Percentiles rank a stretch among this genome's conserved stretches.
Conservation (phyloP, 2,329 filamentous ascomycete species). For the Mollisiaceae sp. region DNA sequence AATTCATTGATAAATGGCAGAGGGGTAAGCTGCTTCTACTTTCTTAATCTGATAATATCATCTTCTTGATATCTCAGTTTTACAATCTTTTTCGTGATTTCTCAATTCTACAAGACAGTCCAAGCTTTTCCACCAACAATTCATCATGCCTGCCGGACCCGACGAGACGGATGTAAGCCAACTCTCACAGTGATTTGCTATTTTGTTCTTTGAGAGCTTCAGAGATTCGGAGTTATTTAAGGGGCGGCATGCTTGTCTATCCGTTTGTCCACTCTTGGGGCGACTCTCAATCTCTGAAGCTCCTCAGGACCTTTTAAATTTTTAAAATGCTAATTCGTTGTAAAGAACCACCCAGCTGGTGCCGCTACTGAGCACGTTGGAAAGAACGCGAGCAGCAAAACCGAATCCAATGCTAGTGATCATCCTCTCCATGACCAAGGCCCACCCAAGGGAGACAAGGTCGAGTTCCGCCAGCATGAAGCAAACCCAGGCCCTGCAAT, state of each 20-base stretch:
- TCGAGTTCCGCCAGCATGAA: conserved; percentile 55
- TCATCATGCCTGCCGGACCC: conserved; percentile 46
- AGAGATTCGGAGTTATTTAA: background rate
- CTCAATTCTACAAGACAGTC: conserved; percentile 1
- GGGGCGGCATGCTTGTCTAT: too few species aligned
- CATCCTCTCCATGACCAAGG: conserved; percentile 45
- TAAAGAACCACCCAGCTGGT: conserved; percentile 35
- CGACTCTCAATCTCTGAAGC: too few species aligned
- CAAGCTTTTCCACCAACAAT: conserved; percentile 5
- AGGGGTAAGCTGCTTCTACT: background rate
- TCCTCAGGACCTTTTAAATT: too few species aligned
- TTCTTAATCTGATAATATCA: background rate
- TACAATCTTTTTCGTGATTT: too few species aligned
- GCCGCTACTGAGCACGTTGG: conserved; percentile 45
- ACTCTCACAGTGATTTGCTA: background rate
- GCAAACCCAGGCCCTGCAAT: conserved; percentile 64
- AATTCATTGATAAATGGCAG: conserved; percentile 6
- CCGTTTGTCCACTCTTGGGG: too few species aligned
- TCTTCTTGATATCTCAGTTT: conserved; percentile 1
- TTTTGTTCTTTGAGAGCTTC: too few species aligned
- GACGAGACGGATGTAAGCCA: conserved; percentile 42
- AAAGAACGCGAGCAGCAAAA: conserved; percentile 44
- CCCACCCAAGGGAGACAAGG: conserved; percentile 51
- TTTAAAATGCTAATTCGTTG: background rate
- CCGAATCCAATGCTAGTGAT: conserved; percentile 44